Base-by-base conservation (phyloP, 768 basidiomycete species). In the Psilocybe tampanensis region DNA sequence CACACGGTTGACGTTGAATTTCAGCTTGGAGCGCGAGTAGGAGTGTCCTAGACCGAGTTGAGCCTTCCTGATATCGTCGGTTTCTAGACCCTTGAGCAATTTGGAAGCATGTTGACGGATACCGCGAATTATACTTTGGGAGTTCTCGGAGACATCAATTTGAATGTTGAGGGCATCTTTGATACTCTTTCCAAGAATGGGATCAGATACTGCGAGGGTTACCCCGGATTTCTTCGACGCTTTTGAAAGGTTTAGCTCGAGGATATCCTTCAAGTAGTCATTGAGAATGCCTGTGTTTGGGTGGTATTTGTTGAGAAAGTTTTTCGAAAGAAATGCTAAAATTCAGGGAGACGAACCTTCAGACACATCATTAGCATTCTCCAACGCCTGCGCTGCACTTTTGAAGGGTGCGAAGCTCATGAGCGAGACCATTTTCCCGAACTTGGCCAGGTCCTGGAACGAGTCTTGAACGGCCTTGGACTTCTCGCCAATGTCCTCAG, bases 41-140 rank as follows among this genome's bases (percentile, higher is more conserved):
- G 95, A 94, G 81, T 98, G 96, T 24, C 96, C 96, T 47, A 98
- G 82, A 68, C 96, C 96, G 63, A 98, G 90, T 68, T 98, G 96
- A 17, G 96, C 93, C 68, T 95, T 92, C 58, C 80, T 84, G 63
- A 97, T 81, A 81, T 98, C 96, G 64, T 87, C 90, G 41, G 84
- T 79, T 67, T 94, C 88, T 64, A 98, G 87, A 19, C 91, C 94
- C 60, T 87, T 93, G 66, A 98, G 83, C 47, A 98, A 82, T 68
- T 92, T 94, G 63, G 89, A 77, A 24, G 94, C 95, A 72, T 98
- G 95, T 55, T 92, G 79, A 61, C 96, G 92, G 61, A 98, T 86
- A 22, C 95, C 96, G 58, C 96, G 92, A 66, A 98, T 86, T 66
- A 98, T 77, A 70, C 95, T 94, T 58, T 87, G 83, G 1, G 89